Percentiles rank a stretch among this genome's conserved stretches.
phyloP scores from a whole-genome alignment of 306 rosid genomes.

The Citrullus colocynthis region DNA sequence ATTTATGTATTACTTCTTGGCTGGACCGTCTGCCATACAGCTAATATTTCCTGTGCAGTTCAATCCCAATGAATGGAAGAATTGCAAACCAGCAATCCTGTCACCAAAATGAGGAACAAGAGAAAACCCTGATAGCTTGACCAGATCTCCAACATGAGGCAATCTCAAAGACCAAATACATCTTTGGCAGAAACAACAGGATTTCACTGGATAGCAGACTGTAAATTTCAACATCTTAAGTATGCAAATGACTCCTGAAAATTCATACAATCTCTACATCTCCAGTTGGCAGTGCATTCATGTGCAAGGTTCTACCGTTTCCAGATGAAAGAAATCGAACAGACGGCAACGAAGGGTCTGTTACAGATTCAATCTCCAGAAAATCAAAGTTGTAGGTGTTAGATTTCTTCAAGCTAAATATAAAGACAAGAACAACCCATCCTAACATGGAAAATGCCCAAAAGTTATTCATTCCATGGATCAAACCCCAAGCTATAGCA shows the following conservation, averaged over 20 bases:
- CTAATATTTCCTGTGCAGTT: not conserved
- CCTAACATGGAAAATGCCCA: slow-evolving; percentile 84
- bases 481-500: slow-evolving; percentile 94
- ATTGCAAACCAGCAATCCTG: not conserved
- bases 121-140: not conserved
- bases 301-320: slow-evolving; percentile 69
- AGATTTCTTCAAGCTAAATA: slow-evolving; percentile 72
- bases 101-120: not conserved
- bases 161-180: not conserved
- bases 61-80: not conserved
- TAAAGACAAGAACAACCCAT: slow-evolving; percentile 55
- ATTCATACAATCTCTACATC: slow-evolving; percentile 57
- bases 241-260: not conserved
- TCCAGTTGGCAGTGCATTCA: slow-evolving; percentile 56
- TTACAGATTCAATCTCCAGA: slow-evolving; percentile 85
- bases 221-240: not conserved
- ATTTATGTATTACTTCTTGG: not conserved
- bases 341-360: slow-evolving; percentile 69
- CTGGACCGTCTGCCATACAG: not conserved
- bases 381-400: slow-evolving; percentile 51
- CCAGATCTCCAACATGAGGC: not conserved
- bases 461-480: slow-evolving; percentile 80
- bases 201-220: not conserved
- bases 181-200: not conserved
- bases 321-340: slow-evolving; percentile 65